Evolutionary conservation across 192 early-diverging fungal species (phyloP).

Genomic region (Allomyces macrogynus): DNA sequence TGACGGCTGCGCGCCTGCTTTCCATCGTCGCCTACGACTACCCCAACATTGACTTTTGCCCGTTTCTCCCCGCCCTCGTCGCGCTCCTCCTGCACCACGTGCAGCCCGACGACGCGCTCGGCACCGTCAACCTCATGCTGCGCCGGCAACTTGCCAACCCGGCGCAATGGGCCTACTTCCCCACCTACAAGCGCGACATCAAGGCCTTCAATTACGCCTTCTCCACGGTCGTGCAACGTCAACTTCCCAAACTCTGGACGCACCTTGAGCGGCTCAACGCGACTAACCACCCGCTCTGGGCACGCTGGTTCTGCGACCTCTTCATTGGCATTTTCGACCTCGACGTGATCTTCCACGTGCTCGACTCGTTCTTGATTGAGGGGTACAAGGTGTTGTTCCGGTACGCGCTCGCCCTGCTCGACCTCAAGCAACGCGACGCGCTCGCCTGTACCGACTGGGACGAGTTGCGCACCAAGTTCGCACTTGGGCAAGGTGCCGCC

Average conservation of each 20-base stretch:
- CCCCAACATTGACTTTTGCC: slow-evolving; percentile 22
- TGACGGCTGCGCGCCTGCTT: slow-evolving; percentile 13
- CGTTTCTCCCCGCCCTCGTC: slow-evolving; percentile 14
- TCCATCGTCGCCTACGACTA: slow-evolving; percentile 22
- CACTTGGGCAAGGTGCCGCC: not conserved
- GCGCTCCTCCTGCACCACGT: slow-evolving; percentile 19
- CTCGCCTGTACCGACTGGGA: slow-evolving; percentile 6
- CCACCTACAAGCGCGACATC: slow-evolving; percentile 20
- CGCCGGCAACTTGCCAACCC: slow-evolving; percentile 3
- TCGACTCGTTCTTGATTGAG: slow-evolving; percentile 21
- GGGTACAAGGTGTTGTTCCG: slow-evolving; percentile 21
- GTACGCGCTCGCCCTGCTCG: slow-evolving; percentile 12
- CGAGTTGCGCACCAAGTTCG: slow-evolving; percentile 3
- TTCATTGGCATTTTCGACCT: slow-evolving; percentile 16
- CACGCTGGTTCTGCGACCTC: slow-evolving; percentile 15
- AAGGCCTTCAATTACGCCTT: slow-evolving; percentile 18
- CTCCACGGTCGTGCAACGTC: slow-evolving; percentile 14
- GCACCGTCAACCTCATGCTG: slow-evolving; percentile 14
- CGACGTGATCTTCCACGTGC: slow-evolving; percentile 15
- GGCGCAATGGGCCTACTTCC: slow-evolving; percentile 14
- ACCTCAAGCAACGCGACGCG: slow-evolving; percentile 4
- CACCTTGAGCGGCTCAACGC: slow-evolving; percentile 12
- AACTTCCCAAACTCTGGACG: slow-evolving; percentile 13
- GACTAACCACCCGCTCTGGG: slow-evolving; percentile 14
- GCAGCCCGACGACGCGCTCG: slow-evolving; percentile 14